These are phyloP conservation scores for Apiospora rasikravindrae DNA, from an alignment of 2,329 filamentous ascomycete genomes.

Conservation along the genomic window DNA sequence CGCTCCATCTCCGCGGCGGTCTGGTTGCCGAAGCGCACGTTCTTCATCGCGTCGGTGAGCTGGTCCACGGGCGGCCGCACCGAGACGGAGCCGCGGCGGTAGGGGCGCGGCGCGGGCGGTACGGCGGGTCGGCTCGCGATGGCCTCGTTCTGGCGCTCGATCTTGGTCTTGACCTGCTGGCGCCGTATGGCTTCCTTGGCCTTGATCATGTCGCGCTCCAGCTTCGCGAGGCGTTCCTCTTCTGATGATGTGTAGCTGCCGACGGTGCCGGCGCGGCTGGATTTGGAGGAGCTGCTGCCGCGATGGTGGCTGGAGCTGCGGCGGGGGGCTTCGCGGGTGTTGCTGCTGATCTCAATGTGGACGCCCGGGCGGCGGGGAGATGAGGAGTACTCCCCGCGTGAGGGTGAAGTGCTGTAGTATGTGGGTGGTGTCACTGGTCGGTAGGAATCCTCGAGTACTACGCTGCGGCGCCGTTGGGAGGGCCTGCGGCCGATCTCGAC, in stretches of 20 bases:
- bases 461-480: conserved; percentile 18
- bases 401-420: not conserved
- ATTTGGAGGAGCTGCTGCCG: not conserved
- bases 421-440: not conserved
- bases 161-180: not conserved
- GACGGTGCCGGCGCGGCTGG: not conserved
- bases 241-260: not conserved
- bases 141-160: conserved; percentile 8
- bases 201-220: conserved; percentile 6
- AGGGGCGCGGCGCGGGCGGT: not conserved
- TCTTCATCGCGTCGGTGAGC: conserved; percentile 1
- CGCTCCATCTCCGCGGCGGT: not conserved
- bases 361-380: not conserved
- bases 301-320: not conserved
- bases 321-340: not conserved
- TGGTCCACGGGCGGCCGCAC: not conserved
- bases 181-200: conserved; percentile 6
- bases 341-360: conserved; percentile 2
- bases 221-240: not conserved
- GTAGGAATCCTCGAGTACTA: not conserved
- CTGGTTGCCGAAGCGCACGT: not conserved
- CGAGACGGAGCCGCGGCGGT: conserved; percentile 14
- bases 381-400: not conserved
- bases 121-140: not conserved
- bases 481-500: conserved; percentile 12